A percentile compares a stretch with the other conserved stretches of the same genome.
phyloP scores from a whole-genome alignment of 164 flowering plant species.

The Piper longum region DNA sequence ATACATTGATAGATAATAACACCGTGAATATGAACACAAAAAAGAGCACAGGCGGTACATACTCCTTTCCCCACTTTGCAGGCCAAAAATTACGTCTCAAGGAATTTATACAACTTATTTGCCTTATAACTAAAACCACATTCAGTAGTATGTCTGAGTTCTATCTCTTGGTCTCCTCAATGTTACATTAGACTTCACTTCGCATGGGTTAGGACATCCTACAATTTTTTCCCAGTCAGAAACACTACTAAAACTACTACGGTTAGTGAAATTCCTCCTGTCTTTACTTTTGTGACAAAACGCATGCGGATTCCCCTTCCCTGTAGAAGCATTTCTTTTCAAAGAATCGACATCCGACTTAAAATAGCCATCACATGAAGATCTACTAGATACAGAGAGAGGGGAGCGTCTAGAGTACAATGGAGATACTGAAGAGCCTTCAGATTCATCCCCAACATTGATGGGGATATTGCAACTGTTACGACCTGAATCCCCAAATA shows the following conservation, averaged over 20 bases:
- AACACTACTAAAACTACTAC: constrained; percentile 1
- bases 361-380: background rate
- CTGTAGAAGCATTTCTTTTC: background rate
- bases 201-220: background rate
- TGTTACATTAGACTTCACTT: background rate
- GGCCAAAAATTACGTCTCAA: background rate
- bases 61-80: background rate
- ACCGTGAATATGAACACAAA: background rate
- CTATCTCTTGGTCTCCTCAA: constrained; percentile 5
- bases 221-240: constrained; percentile 3
- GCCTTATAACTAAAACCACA: constrained; percentile 1
- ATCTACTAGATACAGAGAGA: constrained; percentile 2
- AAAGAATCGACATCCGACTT: background rate
- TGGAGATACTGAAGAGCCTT: constrained; percentile 9
- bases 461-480: constrained; percentile 27
- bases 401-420: constrained; percentile 2
- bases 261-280: background rate
- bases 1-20: background rate
- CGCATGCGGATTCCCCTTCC: background rate
- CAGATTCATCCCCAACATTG: constrained; percentile 34
- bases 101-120: constrained; percentile 1
- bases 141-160: constrained; percentile 3
- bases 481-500: constrained; percentile 37
- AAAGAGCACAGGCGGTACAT: background rate
- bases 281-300: background rate